Conservation (phyloP, 805 yeast genomes). For the Metschnikowia picachoensis region DNA sequence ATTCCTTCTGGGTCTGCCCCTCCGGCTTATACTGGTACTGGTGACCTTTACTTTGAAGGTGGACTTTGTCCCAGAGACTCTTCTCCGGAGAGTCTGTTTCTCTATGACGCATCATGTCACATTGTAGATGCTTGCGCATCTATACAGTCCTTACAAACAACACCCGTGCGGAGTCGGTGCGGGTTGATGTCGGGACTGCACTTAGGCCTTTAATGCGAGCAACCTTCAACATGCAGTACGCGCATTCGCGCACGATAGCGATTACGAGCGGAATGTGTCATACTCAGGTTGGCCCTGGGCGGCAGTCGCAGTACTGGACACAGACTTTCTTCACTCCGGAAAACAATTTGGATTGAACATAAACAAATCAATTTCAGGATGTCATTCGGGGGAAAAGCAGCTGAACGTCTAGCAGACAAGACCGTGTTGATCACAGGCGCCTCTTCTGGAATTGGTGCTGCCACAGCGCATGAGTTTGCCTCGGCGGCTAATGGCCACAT, state of each 20-base stretch:
- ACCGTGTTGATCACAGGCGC: slow-evolving; percentile 69
- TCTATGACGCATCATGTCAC: too few species aligned
- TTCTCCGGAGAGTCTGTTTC: too few species aligned
- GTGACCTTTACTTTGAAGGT: too few species aligned
- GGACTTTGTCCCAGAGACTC: too few species aligned
- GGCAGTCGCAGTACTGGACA: too few species aligned
- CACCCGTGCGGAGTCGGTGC: too few species aligned
- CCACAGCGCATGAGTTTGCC: slow-evolving; percentile 86
- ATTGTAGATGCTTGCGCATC: too few species aligned
- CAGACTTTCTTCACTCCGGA: not conserved
- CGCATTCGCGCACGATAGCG: not conserved
- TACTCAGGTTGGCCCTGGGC: too few species aligned
- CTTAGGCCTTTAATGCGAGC: not conserved
- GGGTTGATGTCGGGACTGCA: not conserved
- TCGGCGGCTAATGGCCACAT: slow-evolving; percentile 40
- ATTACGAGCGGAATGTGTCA: not conserved
- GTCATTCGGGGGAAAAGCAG: slow-evolving; percentile 37
- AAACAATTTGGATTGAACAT: too few species aligned
- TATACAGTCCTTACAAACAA: too few species aligned
- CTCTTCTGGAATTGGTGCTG: slow-evolving; percentile 90
- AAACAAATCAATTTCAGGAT: slow-evolving; percentile 12
- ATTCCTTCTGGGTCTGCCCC: too few species aligned
- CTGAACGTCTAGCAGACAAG: slow-evolving; percentile 37
- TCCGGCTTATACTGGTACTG: too few species aligned
- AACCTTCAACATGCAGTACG: not conserved